Conservation (phyloP, 768 basidiomycete species). For the Lyophyllum shimeji region DNA sequence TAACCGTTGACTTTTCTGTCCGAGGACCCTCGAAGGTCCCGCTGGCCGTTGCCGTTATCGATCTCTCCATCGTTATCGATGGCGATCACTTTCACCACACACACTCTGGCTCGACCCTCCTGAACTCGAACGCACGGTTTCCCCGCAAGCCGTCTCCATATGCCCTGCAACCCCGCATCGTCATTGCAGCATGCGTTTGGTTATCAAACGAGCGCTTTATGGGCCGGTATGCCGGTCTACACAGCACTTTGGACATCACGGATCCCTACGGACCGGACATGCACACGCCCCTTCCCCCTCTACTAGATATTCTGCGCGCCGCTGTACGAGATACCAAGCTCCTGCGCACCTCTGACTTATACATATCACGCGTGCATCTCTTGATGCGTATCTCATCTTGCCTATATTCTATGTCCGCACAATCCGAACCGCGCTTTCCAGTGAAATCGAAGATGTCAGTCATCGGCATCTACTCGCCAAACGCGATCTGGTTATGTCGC, state of each 20-base stretch:
- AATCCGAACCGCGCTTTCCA: background rate
- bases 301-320: background rate
- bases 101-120: background rate
- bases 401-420: background rate
- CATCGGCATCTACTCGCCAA: background rate
- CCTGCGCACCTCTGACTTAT: background rate
- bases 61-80: slow-evolving; percentile 16
- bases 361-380: background rate
- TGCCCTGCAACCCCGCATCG: background rate
- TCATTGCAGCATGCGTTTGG: background rate
- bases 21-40: background rate
- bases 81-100: slow-evolving; percentile 6
- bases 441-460: slow-evolving; percentile 1
- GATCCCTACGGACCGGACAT: background rate
- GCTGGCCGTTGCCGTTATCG: slow-evolving; percentile 15
- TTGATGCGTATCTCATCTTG: background rate
- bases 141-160: background rate
- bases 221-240: background rate
- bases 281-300: too few species aligned
- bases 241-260: background rate
- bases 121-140: background rate
- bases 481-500: background rate
- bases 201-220: background rate
- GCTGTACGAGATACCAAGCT: background rate
- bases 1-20: slow-evolving; percentile 1